Evolutionary conservation across 768 basidiomycete species (phyloP).

Genomic region (Tricholoma bakamatsutake): DNA sequence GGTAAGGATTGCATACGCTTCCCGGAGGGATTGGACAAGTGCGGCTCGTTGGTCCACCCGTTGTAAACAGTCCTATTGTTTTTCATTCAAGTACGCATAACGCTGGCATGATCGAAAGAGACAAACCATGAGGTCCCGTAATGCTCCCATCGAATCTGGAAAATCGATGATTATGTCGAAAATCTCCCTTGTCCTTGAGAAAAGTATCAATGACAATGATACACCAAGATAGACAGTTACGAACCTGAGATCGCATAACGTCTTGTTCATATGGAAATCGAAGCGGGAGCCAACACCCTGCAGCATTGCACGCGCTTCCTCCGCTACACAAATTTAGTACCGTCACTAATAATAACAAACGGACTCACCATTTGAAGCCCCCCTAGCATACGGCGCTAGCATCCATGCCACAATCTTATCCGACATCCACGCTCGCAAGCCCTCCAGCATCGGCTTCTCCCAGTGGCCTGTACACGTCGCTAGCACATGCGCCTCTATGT

Average conservation of each 20-base stretch:
- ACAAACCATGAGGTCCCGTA: constrained; percentile 78
- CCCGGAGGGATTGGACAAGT: constrained; percentile 72
- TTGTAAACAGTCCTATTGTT: constrained; percentile 58
- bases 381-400: constrained; percentile 69
- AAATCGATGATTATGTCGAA: constrained; percentile 96
- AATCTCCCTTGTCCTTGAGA: constrained; percentile 64
- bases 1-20: constrained; percentile 45
- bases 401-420: constrained; percentile 83
- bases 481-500: constrained; percentile 71
- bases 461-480: constrained; percentile 64
- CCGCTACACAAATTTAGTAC: constrained; percentile 35
- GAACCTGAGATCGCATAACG: constrained; percentile 79
- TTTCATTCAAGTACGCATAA: neutral
- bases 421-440: constrained; percentile 71
- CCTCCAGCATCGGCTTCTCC: constrained; percentile 57
- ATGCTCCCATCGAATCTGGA: constrained; percentile 79
- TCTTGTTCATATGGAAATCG: constrained; percentile 92
- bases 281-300: constrained; percentile 77
- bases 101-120: neutral
- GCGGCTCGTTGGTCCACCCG: constrained; percentile 76
- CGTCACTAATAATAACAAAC: neutral
- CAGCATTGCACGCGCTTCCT: constrained; percentile 68
- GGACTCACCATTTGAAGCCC: constrained; percentile 48
- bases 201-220: neutral
- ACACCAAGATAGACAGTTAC: constrained; percentile 10